A percentile compares a stretch with the other conserved stretches of the same genome.
These are phyloP conservation scores for Incumbomyces lentus DNA, from an alignment of 2,329 filamentous ascomycete genomes.

Conservation along the genomic window DNA sequence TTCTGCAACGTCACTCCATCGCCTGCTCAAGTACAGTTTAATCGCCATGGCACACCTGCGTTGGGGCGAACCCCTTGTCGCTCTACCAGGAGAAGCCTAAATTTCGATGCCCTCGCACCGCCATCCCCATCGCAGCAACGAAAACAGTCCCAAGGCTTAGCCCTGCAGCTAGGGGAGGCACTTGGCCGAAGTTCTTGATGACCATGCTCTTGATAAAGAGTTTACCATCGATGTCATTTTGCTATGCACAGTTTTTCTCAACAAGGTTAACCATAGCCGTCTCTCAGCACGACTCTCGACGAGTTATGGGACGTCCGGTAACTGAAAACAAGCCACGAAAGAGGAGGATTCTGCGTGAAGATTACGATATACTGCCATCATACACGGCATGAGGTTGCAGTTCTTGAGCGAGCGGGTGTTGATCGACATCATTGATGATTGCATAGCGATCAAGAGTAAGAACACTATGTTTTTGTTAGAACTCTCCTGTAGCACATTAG, in stretches of 20 bases:
- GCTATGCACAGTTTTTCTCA: neutral
- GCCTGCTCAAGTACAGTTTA: slow-evolving; percentile 79
- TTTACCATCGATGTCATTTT: too few species aligned
- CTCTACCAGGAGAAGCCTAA: slow-evolving; percentile 63
- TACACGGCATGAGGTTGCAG: neutral
- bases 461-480: too few species aligned
- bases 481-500: too few species aligned
- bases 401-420: too few species aligned
- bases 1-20: slow-evolving; percentile 97
- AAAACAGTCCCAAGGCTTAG: slow-evolving; percentile 34
- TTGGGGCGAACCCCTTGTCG: slow-evolving; percentile 60
- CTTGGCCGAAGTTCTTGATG: slow-evolving; percentile 25
- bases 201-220: too few species aligned
- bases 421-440: too few species aligned
- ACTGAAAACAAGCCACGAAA: neutral
- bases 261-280: neutral
- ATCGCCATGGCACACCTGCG: slow-evolving; percentile 43
- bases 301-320: neutral
- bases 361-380: neutral
- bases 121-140: slow-evolving; percentile 28
- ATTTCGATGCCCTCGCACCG: slow-evolving; percentile 66
- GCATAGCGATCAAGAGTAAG: too few species aligned
- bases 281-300: neutral
- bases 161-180: slow-evolving; percentile 57
- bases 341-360: slow-evolving; percentile 3